phyloP scores from a whole-genome alignment of 2,329 filamentous ascomycete genomes.

The Xylaria sp. region DNA sequence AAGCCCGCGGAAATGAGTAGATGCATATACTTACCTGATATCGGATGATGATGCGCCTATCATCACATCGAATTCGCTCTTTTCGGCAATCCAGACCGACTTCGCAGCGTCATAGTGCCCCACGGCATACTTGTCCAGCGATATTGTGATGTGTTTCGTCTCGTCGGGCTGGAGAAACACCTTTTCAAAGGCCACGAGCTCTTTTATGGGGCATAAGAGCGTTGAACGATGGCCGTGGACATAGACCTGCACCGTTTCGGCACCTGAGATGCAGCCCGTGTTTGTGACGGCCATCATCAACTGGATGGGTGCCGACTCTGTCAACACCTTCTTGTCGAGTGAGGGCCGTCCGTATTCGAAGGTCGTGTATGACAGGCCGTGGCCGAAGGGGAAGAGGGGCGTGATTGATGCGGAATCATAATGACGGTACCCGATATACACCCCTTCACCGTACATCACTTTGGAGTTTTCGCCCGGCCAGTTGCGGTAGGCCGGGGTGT shows the following conservation, averaged over 20 bases:
- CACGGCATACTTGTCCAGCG: slow-evolving; percentile 46
- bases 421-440: slow-evolving; percentile 69
- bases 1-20: neutral
- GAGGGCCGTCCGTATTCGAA: slow-evolving; percentile 59
- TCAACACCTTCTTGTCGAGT: slow-evolving; percentile 40
- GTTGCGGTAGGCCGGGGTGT: slow-evolving; percentile 66
- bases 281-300: slow-evolving; percentile 49
- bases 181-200: slow-evolving; percentile 65
- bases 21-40: slow-evolving; percentile 48
- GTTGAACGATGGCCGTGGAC: slow-evolving; percentile 57
- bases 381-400: slow-evolving; percentile 66
- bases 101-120: slow-evolving; percentile 59
- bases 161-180: slow-evolving; percentile 53
- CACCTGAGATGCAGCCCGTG: slow-evolving; percentile 50
- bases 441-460: slow-evolving; percentile 65
- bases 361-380: slow-evolving; percentile 66
- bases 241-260: slow-evolving; percentile 64
- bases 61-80: slow-evolving; percentile 55
- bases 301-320: slow-evolving; percentile 37
- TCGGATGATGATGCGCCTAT: slow-evolving; percentile 59
- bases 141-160: slow-evolving; percentile 44
- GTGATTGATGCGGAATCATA: slow-evolving; percentile 58
- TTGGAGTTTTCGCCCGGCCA: slow-evolving; percentile 66
- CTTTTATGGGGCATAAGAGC: slow-evolving; percentile 63
- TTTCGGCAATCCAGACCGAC: slow-evolving; percentile 59